phyloP scores from a whole-genome alignment of 345 rosid genomes.

The Melaleuca quinquenervia region DNA sequence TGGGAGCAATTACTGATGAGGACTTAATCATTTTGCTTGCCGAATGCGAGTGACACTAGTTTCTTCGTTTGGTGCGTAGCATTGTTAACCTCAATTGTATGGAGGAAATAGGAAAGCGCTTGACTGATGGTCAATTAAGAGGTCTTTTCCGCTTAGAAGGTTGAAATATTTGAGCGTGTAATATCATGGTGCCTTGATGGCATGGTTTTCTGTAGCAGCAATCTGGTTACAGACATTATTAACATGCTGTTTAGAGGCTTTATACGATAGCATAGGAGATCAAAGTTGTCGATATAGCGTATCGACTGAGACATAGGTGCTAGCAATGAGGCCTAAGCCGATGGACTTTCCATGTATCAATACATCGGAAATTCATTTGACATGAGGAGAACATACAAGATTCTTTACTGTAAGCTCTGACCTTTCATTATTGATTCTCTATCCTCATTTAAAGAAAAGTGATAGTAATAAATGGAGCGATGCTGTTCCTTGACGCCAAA shows the following conservation, averaged over 20 bases:
- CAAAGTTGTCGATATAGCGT: background rate
- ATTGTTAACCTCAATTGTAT: background rate
- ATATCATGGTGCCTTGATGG: background rate
- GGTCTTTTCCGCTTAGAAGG: background rate
- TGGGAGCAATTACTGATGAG: conserved; percentile 79
- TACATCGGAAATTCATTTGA: background rate
- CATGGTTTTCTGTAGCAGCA: background rate
- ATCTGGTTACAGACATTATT: background rate
- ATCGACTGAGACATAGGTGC: background rate
- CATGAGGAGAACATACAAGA: background rate
- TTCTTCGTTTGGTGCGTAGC: fast-evolving
- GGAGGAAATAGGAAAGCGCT: background rate
- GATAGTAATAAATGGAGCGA: background rate
- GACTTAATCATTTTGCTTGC: conserved; percentile 68
- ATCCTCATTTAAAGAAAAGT: background rate
- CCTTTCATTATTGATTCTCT: background rate
- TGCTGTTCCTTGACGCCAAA: background rate
- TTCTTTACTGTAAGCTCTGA: background rate
- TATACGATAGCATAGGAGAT: background rate
- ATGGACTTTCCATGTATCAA: background rate
- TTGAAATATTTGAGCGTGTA: background rate
- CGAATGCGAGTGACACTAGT: conserved; percentile 20
- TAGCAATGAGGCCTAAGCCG: background rate
- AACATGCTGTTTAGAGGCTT: background rate
- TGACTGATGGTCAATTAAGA: background rate